These are phyloP conservation scores for Physcia stellaris DNA, from an alignment of 495 filamentous ascomycete genomes.

Conservation along the genomic window DNA sequence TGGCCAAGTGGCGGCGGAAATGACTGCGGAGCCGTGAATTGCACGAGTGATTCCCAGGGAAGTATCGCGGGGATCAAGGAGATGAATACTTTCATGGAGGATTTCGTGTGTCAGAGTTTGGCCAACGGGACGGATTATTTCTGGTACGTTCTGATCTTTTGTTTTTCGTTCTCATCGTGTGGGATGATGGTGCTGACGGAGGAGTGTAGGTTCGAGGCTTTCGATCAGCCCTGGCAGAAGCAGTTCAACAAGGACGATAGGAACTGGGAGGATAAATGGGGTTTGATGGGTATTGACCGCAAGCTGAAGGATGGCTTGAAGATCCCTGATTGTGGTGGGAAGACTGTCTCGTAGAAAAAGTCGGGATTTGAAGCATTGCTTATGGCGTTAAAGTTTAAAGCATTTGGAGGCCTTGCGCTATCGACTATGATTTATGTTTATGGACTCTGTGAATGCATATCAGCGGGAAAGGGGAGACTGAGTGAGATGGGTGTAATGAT, in stretches of 20 bases:
- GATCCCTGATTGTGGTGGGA: slow-evolving; percentile 79
- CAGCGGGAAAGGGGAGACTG: no score
- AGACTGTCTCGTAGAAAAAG: slow-evolving; percentile 45
- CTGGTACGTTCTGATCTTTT: slow-evolving; percentile 42
- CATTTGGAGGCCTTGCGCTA: no score
- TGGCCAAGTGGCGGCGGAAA: slow-evolving; percentile 84
- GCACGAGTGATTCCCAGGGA: slow-evolving; percentile 38
- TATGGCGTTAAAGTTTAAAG: no score
- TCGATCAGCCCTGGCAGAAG: slow-evolving; percentile 55
- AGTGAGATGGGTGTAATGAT: no score
- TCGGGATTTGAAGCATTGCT: no score
- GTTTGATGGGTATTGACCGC: slow-evolving; percentile 74
- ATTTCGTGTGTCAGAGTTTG: slow-evolving; percentile 73
- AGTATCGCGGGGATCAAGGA: slow-evolving; percentile 67
- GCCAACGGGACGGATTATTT: slow-evolving; percentile 80
- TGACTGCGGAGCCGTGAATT: slow-evolving; percentile 50
- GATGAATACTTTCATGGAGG: slow-evolving; percentile 76
- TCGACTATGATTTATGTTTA: no score
- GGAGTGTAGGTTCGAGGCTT: slow-evolving; percentile 15
- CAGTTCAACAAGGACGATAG: slow-evolving; percentile 51
- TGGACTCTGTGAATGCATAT: no score
- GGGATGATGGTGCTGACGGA: not conserved
- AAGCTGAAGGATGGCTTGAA: slow-evolving; percentile 73
- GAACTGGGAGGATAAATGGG: slow-evolving; percentile 95
- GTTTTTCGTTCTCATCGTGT: not conserved